Conservation (phyloP, 805 yeast genomes). For the Monosporozyma unispora region DNA sequence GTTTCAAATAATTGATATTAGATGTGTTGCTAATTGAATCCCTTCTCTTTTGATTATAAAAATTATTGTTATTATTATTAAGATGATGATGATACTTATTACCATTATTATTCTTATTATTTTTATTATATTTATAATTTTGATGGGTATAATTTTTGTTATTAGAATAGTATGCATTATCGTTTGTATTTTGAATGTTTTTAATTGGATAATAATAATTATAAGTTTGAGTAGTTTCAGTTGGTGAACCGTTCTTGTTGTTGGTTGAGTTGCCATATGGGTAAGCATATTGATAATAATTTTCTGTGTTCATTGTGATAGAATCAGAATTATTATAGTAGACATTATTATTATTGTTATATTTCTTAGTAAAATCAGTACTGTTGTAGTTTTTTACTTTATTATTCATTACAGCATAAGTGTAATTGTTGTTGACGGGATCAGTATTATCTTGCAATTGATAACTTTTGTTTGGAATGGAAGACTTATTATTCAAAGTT, state of each 20-base stretch:
- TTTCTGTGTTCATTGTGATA: not conserved
- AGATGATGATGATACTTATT: too few species aligned
- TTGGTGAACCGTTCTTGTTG: not conserved
- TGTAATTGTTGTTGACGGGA: constrained; percentile 1
- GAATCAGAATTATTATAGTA: not conserved
- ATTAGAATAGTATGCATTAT: not conserved
- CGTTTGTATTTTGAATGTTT: not conserved
- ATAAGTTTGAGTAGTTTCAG: not conserved
- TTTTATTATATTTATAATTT: not conserved
- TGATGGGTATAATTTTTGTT: not conserved
- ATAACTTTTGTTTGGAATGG: not conserved
- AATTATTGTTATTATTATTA: not conserved
- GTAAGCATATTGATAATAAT: not conserved
- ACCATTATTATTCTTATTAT: not conserved
- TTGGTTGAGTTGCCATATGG: not conserved
- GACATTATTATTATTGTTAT: not conserved
- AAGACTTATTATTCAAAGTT: constrained; percentile 6
- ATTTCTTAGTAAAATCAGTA: not conserved
- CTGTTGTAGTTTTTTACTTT: not conserved
- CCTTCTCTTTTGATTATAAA: not conserved
- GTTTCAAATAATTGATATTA: not conserved
- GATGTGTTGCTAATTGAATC: not conserved
- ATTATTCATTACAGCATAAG: not conserved
- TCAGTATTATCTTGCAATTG: not conserved
- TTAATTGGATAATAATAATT: not conserved